phyloP scores from a whole-genome alignment of 768 basidiomycete genomes.

The Suillus subaureus region DNA sequence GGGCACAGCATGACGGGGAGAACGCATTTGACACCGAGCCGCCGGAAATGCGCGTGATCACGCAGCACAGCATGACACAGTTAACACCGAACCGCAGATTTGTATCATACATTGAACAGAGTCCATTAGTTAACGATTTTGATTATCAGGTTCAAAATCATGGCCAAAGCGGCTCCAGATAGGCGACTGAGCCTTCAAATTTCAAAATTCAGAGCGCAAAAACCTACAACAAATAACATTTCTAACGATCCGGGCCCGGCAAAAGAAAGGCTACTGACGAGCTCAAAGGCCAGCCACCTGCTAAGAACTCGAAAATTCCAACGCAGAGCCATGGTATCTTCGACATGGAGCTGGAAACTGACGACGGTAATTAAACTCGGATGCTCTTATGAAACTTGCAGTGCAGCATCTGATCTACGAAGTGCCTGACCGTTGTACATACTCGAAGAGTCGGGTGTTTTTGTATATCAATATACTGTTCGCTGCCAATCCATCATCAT shows the following conservation, averaged over 20 bases:
- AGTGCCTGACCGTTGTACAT: neutral
- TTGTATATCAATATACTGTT: neutral
- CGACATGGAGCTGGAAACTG: neutral
- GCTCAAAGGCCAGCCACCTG: neutral
- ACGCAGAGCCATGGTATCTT: neutral
- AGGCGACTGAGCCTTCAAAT: too few species aligned
- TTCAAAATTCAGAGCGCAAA: too few species aligned
- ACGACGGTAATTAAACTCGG: neutral
- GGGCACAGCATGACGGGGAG: too few species aligned
- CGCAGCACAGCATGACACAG: too few species aligned
- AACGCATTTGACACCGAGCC: too few species aligned
- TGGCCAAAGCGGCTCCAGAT: neutral
- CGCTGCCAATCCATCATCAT: neutral
- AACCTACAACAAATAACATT: too few species aligned
- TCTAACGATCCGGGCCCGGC: too few species aligned
- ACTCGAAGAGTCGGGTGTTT: neutral
- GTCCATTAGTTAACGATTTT: too few species aligned
- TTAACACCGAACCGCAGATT: too few species aligned
- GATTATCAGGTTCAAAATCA: too few species aligned
- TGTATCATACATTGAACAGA: too few species aligned
- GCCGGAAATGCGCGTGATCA: too few species aligned
- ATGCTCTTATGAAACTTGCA: neutral
- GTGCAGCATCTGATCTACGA: neutral
- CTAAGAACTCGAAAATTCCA: neutral
- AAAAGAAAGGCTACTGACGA: neutral